Percentiles rank a stretch among this genome's conserved stretches.
These are phyloP conservation scores for Ogataea parapolymorpha DNA, from an alignment of 805 yeast species.

Conservation along the genomic window DNA sequence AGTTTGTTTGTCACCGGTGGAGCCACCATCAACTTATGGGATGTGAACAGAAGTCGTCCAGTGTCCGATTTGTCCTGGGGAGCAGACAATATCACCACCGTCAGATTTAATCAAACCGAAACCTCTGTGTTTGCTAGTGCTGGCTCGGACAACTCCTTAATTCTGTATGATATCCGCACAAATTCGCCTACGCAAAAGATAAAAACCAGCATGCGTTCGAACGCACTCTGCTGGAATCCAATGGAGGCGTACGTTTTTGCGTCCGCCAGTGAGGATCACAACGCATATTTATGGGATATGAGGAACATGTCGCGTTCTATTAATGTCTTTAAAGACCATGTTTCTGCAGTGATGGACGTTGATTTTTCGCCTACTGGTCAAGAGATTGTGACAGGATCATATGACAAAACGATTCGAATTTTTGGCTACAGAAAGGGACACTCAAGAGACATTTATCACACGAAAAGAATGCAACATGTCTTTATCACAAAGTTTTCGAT, in stretches of 20 bases:
- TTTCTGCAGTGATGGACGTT: conserved; percentile 89
- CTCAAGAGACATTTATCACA: conserved; percentile 91
- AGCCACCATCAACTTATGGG: conserved; percentile 89
- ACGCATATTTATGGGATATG: conserved; percentile 94
- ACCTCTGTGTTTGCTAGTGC: conserved; percentile 85
- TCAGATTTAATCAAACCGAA: conserved; percentile 86
- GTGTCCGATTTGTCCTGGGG: conserved; percentile 88
- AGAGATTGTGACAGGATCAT: conserved; percentile 91
- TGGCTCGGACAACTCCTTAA: conserved; percentile 86
- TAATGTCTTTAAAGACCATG: conserved; percentile 92
- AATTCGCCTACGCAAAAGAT: conserved; percentile 90
- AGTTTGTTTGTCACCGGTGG: conserved; percentile 89
- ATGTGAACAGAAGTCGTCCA: conserved; percentile 73
- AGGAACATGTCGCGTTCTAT: conserved; percentile 78
- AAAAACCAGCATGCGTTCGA: conserved; percentile 76
- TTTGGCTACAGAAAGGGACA: conserved; percentile 74
- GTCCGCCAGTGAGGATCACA: conserved; percentile 91
- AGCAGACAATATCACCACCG: conserved; percentile 82
- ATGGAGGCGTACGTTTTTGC: conserved; percentile 96
- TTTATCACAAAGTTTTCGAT: conserved; percentile 80
- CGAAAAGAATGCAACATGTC: conserved; percentile 96
- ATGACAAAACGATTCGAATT: conserved; percentile 88
- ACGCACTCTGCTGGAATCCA: conserved; percentile 93
- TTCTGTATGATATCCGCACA: conserved; percentile 86
- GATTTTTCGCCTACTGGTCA: conserved; percentile 97